phyloP scores from a whole-genome alignment of 352 stramenopile genomes.

The Elongisporangium prolatum region DNA sequence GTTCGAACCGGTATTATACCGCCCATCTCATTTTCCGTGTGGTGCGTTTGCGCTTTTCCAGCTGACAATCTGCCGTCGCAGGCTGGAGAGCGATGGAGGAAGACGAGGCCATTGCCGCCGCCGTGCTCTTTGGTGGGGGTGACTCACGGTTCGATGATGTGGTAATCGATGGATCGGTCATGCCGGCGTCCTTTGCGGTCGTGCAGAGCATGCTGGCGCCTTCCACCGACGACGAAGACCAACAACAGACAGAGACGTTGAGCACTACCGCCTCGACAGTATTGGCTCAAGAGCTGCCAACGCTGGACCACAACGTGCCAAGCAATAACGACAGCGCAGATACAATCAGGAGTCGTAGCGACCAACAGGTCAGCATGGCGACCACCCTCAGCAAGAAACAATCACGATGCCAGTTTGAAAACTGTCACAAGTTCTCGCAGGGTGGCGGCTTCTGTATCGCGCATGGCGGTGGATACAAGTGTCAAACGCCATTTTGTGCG shows the following conservation, averaged over 20 bases:
- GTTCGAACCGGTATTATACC: not conserved
- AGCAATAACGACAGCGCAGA: not conserved
- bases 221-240: conserved; percentile 13
- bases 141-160: conserved; percentile 52
- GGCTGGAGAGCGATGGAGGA: conserved; percentile 21
- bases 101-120: conserved; percentile 40
- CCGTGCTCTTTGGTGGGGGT: conserved; percentile 43
- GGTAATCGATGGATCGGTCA: conserved; percentile 35
- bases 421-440: conserved; percentile 58
- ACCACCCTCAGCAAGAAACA: conserved; percentile 7
- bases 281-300: not conserved
- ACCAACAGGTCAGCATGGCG: not conserved
- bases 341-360: not conserved
- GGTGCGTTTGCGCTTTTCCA: not conserved
- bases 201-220: conserved; percentile 19
- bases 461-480: conserved; percentile 66
- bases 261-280: not conserved
- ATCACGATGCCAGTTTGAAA: conserved; percentile 42
- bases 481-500: conserved; percentile 63
- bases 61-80: not conserved
- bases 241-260: conserved; percentile 1
- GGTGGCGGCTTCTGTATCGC: conserved; percentile 57
- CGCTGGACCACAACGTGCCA: not conserved
- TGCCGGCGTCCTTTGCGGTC: conserved; percentile 44
- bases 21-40: not conserved